phyloP scores from a whole-genome alignment of 176 grass and related monocot genomes.

The Triticum aestivum region IWGSC_CS_RefSeq_v2.1 NC_057801.1:645213232-645213731 shows the following conservation, averaged over 20 bases:
- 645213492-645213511: not conserved
- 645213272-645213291: not conserved
- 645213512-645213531: not conserved
- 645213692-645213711: not conserved
- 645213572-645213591: not conserved
- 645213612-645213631: not conserved
- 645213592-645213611: not conserved
- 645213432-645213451: no score
- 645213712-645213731: not conserved
- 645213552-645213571: not conserved
- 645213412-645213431: not conserved
- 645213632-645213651: not conserved
- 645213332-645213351: not conserved
- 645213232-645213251: not conserved
- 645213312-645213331: not conserved
- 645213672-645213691: not conserved
- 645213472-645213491: constrained; percentile 19
- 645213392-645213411: constrained; percentile 29
- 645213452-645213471: not conserved
- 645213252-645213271: not conserved
- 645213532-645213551: not conserved
- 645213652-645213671: not conserved
- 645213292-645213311: no score
- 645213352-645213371: constrained; percentile 43
- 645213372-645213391: constrained; percentile 65